A percentile compares a stretch with the other conserved stretches of the same genome.
Conservation (phyloP, 2,329 filamentous ascomycete genomes). For the Neonectria coccinea region DNA sequence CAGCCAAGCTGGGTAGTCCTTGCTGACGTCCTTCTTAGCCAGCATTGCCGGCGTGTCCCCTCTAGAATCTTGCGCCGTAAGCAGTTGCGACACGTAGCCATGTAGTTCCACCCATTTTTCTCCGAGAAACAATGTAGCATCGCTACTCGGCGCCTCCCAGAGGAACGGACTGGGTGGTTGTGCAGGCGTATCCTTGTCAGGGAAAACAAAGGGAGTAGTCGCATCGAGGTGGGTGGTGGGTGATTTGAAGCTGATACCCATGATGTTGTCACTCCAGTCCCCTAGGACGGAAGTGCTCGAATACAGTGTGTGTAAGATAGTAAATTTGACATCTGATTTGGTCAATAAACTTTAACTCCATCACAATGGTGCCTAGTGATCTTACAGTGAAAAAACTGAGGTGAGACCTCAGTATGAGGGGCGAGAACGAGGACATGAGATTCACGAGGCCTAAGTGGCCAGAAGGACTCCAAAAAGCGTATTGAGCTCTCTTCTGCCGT, state of each 20-base stretch:
- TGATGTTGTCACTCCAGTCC: constrained; percentile 65
- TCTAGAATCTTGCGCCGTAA: constrained; percentile 58
- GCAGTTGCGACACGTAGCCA: constrained; percentile 76
- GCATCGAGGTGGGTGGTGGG: constrained; percentile 75
- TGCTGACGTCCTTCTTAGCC: constrained; percentile 71
- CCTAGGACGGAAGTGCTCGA: constrained; percentile 62
- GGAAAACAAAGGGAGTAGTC: constrained; percentile 63
- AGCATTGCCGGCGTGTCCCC: constrained; percentile 55
- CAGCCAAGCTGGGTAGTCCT: constrained; percentile 79
- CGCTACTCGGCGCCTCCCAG: constrained; percentile 86
- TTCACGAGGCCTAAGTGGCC: constrained; percentile 72
- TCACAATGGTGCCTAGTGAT: not conserved
- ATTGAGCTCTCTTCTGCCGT: constrained; percentile 78
- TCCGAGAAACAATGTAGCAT: constrained; percentile 85
- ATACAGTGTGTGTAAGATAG: constrained; percentile 81
- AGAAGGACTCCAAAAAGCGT: constrained; percentile 88
- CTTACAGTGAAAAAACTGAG: constrained; percentile 83
- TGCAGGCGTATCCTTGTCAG: constrained; percentile 47
- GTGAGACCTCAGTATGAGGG: constrained; percentile 81
- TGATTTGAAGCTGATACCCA: constrained; percentile 84
- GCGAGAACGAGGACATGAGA: constrained; percentile 89
- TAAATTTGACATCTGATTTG: constrained; percentile 75
- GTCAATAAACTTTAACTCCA: constrained; percentile 32
- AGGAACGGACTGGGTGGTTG: constrained; percentile 71
- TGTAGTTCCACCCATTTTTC: constrained; percentile 90